Evolutionary conservation across 129 eudicot species (phyloP).

Genomic region (Flaveria linearis): DNA sequence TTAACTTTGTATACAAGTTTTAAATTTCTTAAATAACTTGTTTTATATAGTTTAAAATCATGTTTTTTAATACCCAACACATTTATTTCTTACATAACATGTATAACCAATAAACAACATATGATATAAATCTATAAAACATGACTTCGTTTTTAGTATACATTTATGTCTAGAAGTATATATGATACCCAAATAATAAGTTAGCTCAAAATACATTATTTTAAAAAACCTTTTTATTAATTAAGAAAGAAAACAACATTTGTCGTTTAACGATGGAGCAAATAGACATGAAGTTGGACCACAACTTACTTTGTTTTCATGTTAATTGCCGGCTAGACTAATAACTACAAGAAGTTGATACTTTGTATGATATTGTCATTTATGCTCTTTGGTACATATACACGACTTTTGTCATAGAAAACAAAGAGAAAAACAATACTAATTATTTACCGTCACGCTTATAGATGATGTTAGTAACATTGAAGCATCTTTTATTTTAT

Average conservation of each 20-base stretch:
- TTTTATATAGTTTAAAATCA: too few species aligned
- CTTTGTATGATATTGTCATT: neutral
- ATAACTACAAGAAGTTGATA: neutral
- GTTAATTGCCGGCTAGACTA: slow-evolving; percentile 1
- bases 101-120: neutral
- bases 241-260: neutral
- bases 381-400: neutral
- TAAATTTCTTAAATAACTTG: neutral
- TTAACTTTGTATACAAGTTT: too few species aligned
- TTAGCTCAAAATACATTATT: neutral
- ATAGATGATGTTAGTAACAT: too few species aligned
- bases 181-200: neutral
- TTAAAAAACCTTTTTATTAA: neutral
- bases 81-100: neutral
- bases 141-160: neutral
- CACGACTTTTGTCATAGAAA: neutral
- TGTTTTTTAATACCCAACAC: neutral
- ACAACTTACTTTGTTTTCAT: neutral
- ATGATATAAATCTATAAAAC: neutral
- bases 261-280: neutral
- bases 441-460: too few species aligned
- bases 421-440: neutral
- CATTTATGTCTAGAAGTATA: neutral
- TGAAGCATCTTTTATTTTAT: neutral
- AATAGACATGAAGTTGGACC: slow-evolving; percentile 7